Conservation (phyloP, 331 rosid genomes). For the Ulmus americana region DNA sequence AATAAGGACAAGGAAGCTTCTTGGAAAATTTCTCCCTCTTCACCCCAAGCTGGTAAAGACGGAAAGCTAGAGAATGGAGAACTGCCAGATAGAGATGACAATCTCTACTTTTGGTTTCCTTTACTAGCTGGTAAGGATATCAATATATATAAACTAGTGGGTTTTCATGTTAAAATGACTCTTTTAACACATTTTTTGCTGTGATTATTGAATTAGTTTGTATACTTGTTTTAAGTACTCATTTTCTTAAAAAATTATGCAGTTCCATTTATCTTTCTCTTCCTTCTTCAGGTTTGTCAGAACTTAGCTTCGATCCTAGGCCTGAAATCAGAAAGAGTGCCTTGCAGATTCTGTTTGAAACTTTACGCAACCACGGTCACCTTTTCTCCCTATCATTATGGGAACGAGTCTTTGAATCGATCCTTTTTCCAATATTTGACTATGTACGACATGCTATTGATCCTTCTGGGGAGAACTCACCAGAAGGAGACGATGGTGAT, state of each 20-base stretch:
- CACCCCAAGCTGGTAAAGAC: conserved; percentile 52
- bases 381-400: conserved; percentile 90
- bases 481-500: conserved; percentile 41
- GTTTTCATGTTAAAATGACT: conserved; percentile 6
- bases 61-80: conserved; percentile 57
- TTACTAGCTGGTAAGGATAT: conserved; percentile 71
- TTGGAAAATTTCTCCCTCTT: conserved; percentile 45
- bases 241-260: neutral
- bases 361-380: conserved; percentile 95
- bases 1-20: conserved; percentile 61
- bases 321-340: conserved; percentile 96
- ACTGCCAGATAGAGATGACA: conserved; percentile 68
- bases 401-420: conserved; percentile 92
- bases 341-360: conserved; percentile 79
- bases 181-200: neutral
- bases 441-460: conserved; percentile 93
- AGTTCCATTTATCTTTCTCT: conserved; percentile 3
- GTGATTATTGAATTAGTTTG: conserved; percentile 5
- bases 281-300: conserved; percentile 77
- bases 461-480: conserved; percentile 68
- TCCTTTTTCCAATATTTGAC: conserved; percentile 92
- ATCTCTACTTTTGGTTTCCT: conserved; percentile 96
- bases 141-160: conserved; percentile 18
- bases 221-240: neutral
- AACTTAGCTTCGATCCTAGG: conserved; percentile 97